Base-by-base conservation (phyloP, 2,329 filamentous ascomycete species). In the Graphilbum fragrans region DNA sequence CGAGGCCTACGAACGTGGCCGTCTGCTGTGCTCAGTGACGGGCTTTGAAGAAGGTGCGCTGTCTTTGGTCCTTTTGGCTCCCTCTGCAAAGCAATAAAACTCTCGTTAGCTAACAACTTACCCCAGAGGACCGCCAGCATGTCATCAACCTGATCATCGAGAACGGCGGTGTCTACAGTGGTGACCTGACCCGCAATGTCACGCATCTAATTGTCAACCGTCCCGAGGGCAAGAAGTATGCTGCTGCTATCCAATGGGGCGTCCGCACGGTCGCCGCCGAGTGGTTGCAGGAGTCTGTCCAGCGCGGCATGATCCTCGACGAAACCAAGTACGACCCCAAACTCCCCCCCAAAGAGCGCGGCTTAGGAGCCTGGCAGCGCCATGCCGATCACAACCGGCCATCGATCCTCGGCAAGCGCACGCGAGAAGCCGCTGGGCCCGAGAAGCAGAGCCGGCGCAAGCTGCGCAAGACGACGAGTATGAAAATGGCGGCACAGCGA, bases 281-380 rank as follows among this genome's bases (percentile, higher is more conserved):
- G 55, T 98, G 92, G 92, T 72, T 96, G 31, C 66, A 79, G 39
- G 84, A 95, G 54, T 90, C 84, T 53, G 60, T 92, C 45, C 74
- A 82, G 49, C 74, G 92, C 47, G 86, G 87, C 43, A 92, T 98
- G 86, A 82, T 88, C 18, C 65, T 98, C 18, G 85, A 95, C 42
- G 92, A 96, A 58, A 62, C 67, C n/a, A 77, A 76, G 45, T 98
- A 93, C 58, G 80, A 93, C 55, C 88, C 86, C 2, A 65, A 74
- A 21, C 58, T 90, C 17, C 77, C 85, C 0, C 49, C 55, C 7
- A 75, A 82, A 49, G 69, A 87, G 53, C 82, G 87, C 54, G 92
- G 90, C 1, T 65, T 70, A 25, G 86, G 80, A 12, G 86, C 88
- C 6, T 92, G 82, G 81, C 72, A 77, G 52, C 72, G 66, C 50